These are phyloP conservation scores for Penicillium bovifimosum DNA, from an alignment of 495 filamentous ascomycete genomes.

Conservation along the genomic window DNA sequence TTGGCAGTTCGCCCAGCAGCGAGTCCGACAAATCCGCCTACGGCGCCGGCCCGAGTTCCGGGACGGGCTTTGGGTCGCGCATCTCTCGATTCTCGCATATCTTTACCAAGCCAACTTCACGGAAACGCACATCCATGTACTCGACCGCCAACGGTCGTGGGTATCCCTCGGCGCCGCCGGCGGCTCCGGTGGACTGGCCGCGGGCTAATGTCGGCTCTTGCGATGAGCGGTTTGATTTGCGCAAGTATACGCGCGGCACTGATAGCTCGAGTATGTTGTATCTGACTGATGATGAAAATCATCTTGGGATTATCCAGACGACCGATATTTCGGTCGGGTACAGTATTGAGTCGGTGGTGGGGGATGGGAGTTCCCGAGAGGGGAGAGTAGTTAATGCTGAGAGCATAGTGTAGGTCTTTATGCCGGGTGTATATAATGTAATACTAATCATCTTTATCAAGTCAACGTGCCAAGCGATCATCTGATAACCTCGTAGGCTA, in stretches of 20 bases:
- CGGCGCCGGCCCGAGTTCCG: conserved; percentile 5
- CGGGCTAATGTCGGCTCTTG: conserved; percentile 2
- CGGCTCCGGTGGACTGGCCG: conserved; percentile 10
- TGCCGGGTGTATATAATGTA: background rate
- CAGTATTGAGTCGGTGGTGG: background rate
- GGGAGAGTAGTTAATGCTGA: conserved; percentile 18
- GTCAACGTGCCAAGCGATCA: too few species aligned
- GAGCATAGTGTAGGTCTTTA: conserved; percentile 16
- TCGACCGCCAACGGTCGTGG: background rate
- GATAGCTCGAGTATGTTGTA: conserved; percentile 19
- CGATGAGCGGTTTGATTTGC: conserved; percentile 15
- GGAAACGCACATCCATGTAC: background rate
- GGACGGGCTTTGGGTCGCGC: conserved; percentile 3
- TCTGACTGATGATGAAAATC: conserved; percentile 14
- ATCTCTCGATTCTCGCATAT: conserved; percentile 7
- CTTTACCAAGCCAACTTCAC: background rate
- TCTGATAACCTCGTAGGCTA: too few species aligned
- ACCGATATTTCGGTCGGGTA: conserved; percentile 24
- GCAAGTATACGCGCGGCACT: conserved; percentile 17
- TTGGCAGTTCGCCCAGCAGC: conserved; percentile 13
- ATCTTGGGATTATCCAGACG: conserved; percentile 19
- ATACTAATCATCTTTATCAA: too few species aligned
- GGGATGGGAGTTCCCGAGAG: conserved; percentile 6
- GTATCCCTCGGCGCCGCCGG: background rate
- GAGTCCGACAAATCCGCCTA: conserved; percentile 9